phyloP scores from a whole-genome alignment of 371 early-diverging fungal genomes.

The Rhizomucor miehei region DNA sequence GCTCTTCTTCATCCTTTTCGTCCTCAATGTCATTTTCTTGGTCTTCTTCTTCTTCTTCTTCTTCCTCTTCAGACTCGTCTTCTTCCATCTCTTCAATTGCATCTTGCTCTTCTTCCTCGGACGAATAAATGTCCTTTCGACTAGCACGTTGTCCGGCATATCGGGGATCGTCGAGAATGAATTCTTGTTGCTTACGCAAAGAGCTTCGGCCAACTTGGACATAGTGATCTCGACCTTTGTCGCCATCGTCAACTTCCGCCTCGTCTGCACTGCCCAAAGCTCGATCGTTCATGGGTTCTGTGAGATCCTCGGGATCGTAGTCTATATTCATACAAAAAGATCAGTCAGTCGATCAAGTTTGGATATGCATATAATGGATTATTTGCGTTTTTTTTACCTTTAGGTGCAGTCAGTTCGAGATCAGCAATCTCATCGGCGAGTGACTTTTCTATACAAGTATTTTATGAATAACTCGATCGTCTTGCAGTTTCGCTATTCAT shows the following conservation, averaged over 20 bases:
- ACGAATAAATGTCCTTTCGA: slow-evolving; percentile 59
- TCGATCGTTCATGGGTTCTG: slow-evolving; percentile 36
- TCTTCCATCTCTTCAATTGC: slow-evolving; percentile 21
- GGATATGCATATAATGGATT: too few relatives aligned
- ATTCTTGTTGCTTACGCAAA: slow-evolving; percentile 58
- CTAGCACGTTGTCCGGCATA: slow-evolving; percentile 71
- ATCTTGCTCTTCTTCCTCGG: slow-evolving; percentile 36
- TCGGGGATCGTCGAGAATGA: slow-evolving; percentile 72
- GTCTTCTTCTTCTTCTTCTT: slow-evolving; percentile 22
- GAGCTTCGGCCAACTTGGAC: slow-evolving; percentile 71
- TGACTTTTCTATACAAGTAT: slow-evolving; percentile 38
- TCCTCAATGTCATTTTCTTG: slow-evolving; percentile 14
- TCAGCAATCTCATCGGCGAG: slow-evolving; percentile 69
- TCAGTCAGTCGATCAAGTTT: too few relatives aligned
- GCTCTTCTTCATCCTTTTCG: slow-evolving; percentile 22
- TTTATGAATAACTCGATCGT: too few relatives aligned
- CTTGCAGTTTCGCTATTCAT: neutral
- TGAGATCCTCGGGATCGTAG: slow-evolving; percentile 65
- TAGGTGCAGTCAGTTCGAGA: slow-evolving; percentile 65
- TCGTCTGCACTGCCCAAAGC: slow-evolving; percentile 36
- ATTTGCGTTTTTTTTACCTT: too few relatives aligned
- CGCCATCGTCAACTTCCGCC: slow-evolving; percentile 42
- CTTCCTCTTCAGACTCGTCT: slow-evolving; percentile 7
- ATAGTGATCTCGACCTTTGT: slow-evolving; percentile 65
- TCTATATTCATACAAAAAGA: slow-evolving; percentile 39